phyloP scores from a whole-genome alignment of 2,329 filamentous ascomycete species.

The Nemania sp. region DNA sequence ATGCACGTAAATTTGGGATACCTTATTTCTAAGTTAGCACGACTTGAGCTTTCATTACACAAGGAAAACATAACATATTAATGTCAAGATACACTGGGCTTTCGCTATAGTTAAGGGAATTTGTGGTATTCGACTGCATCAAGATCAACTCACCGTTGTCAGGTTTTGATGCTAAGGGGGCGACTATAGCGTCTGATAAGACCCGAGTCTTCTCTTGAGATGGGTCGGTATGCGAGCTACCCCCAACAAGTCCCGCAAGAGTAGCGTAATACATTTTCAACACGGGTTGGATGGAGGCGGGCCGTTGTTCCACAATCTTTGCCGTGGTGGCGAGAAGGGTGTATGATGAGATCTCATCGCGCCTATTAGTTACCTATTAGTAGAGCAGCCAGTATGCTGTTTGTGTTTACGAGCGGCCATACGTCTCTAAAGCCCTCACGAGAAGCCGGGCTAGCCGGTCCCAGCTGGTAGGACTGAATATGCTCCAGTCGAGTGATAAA shows the following conservation, averaged over 20 bases:
- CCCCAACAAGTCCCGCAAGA: constrained; percentile 45
- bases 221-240: constrained; percentile 26
- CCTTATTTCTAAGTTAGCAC: constrained; percentile 24
- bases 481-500: constrained; percentile 19
- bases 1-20: constrained; percentile 22
- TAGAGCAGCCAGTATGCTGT: neutral
- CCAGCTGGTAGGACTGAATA: constrained; percentile 30
- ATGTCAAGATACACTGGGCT: neutral
- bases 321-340: constrained; percentile 45
- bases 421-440: constrained; percentile 39
- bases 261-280: constrained; percentile 47
- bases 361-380: constrained; percentile 30
- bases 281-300: constrained; percentile 37
- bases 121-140: neutral
- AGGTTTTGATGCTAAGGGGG: constrained; percentile 30
- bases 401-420: constrained; percentile 12
- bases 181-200: constrained; percentile 32
- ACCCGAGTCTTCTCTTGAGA: constrained; percentile 25
- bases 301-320: constrained; percentile 39
- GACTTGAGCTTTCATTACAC: neutral
- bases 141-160: constrained; percentile 32
- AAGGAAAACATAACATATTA: neutral
- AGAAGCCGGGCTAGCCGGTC: constrained; percentile 36
- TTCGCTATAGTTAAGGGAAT: neutral
- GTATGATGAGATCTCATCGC: constrained; percentile 31